phyloP scores from a whole-genome alignment of 1,139 yeast genomes.

The Kodamaea derodonti region DNA sequence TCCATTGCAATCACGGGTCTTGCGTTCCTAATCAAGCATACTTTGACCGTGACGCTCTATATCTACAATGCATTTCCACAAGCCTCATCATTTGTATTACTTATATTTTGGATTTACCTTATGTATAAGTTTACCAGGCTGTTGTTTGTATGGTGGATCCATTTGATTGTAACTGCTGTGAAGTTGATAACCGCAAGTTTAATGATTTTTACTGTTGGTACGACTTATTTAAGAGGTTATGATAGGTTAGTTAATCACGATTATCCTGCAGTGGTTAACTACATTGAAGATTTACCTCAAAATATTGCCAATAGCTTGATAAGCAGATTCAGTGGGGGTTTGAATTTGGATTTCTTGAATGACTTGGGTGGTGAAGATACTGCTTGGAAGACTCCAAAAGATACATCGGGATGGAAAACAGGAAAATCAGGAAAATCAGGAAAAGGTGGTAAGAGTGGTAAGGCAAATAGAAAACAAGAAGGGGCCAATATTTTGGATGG shows the following conservation, averaged over 20 bases:
- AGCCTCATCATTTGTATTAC: slow-evolving; percentile 17
- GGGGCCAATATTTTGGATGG: slow-evolving; percentile 14
- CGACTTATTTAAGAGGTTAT: slow-evolving; percentile 17
- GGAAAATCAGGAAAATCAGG: background rate
- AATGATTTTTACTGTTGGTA: slow-evolving; percentile 6
- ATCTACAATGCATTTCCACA: slow-evolving; percentile 24
- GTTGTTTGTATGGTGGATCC: slow-evolving; percentile 25
- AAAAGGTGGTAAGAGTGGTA: slow-evolving; percentile 1
- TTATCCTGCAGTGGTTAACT: slow-evolving; percentile 6
- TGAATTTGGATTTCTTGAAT: no score
- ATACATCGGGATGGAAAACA: no score
- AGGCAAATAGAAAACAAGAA: background rate
- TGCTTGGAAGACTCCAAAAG: background rate
- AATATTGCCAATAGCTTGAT: background rate
- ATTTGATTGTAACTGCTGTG: slow-evolving; percentile 18
- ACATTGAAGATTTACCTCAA: background rate
- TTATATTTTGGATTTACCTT: slow-evolving; percentile 20
- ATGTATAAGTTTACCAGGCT: slow-evolving; percentile 18
- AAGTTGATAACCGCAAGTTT: slow-evolving; percentile 16
- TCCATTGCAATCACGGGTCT: slow-evolving; percentile 12
- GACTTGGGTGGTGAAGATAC: background rate
- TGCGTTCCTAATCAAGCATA: slow-evolving; percentile 14
- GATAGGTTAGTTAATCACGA: slow-evolving; percentile 11
- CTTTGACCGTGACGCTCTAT: slow-evolving; percentile 14
- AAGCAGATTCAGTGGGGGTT: background rate